Evolutionary conservation across 306 rosid genomes (phyloP).

Genomic region (Canavalia gladiata): DNA sequence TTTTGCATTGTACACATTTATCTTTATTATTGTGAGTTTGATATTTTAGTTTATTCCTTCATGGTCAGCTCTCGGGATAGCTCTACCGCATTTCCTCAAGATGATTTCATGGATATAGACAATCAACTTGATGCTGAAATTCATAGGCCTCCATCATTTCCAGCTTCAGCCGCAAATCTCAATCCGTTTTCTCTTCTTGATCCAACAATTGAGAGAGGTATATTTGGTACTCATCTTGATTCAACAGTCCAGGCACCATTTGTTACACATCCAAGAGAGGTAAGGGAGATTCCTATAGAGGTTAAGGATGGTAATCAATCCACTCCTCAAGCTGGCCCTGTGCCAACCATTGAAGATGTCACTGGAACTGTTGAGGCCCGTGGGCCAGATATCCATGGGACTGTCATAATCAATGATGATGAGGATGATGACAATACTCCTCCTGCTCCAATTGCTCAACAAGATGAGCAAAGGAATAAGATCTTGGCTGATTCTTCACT

Average conservation of each 20-base stretch:
- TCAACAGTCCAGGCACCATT: slow-evolving; percentile 56
- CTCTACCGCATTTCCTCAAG: slow-evolving; percentile 61
- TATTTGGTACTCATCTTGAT: slow-evolving; percentile 54
- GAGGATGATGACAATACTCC: slow-evolving; percentile 62
- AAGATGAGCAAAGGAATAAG: slow-evolving; percentile 46
- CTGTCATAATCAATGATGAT: slow-evolving; percentile 67
- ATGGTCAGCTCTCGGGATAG: slow-evolving; percentile 57
- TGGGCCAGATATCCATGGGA: slow-evolving; percentile 64
- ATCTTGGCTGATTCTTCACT: slow-evolving; percentile 55
- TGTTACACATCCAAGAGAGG: slow-evolving; percentile 84
- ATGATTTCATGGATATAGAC: slow-evolving; percentile 88
- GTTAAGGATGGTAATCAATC: slow-evolving; percentile 72
- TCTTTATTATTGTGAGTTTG: slow-evolving; percentile 40
- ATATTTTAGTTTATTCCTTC: slow-evolving; percentile 38
- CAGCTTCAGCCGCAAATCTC: slow-evolving; percentile 54
- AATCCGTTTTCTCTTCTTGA: slow-evolving; percentile 70
- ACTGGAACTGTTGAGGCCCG: slow-evolving; percentile 63
- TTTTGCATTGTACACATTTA: neutral
- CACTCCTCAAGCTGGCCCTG: slow-evolving; percentile 61
- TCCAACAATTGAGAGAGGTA: slow-evolving; percentile 53
- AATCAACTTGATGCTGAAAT: slow-evolving; percentile 58
- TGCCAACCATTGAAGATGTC: slow-evolving; percentile 75
- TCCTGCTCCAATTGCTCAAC: slow-evolving; percentile 51
- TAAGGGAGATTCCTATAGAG: slow-evolving; percentile 87
- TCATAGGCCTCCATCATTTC: slow-evolving; percentile 58